phyloP scores from a whole-genome alignment of 768 basidiomycete species.

The Galerina sulciceps region DNA sequence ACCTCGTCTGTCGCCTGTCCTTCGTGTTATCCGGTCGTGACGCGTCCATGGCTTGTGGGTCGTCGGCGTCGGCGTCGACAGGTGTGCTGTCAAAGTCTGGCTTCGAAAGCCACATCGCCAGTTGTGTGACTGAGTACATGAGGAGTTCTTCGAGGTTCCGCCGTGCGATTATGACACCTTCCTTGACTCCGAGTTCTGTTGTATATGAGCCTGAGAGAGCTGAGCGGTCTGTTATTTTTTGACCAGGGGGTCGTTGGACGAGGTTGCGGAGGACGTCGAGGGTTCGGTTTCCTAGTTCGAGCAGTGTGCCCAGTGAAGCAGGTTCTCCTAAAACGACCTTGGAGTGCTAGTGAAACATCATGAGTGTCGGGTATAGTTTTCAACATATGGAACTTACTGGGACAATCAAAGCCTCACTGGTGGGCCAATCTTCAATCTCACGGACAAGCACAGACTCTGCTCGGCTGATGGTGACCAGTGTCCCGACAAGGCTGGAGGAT shows the following conservation, averaged over 20 bases:
- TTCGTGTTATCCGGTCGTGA: constrained; percentile 17
- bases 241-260: constrained; percentile 60
- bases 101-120: constrained; percentile 78
- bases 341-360: constrained; percentile 59
- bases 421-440: constrained; percentile 73
- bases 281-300: constrained; percentile 82
- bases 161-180: constrained; percentile 59
- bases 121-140: constrained; percentile 75
- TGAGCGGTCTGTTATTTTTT: constrained; percentile 46
- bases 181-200: constrained; percentile 53
- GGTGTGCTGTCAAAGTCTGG: constrained; percentile 61
- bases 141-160: constrained; percentile 70
- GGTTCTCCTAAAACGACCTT: constrained; percentile 85
- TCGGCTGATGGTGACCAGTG: constrained; percentile 70
- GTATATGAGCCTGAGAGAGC: constrained; percentile 30
- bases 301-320: constrained; percentile 82
- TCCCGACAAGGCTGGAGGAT: constrained; percentile 69
- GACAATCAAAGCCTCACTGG: constrained; percentile 67
- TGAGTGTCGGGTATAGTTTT: not conserved
- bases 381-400: constrained; percentile 55
- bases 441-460: constrained; percentile 70
- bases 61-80: constrained; percentile 50
- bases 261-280: constrained; percentile 76
- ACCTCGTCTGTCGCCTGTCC: constrained; percentile 40
- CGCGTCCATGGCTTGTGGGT: constrained; percentile 39